Evolutionary conservation across 208 protist species (phyloP).

Genomic region (Naegleria lovaniensis): DNA sequence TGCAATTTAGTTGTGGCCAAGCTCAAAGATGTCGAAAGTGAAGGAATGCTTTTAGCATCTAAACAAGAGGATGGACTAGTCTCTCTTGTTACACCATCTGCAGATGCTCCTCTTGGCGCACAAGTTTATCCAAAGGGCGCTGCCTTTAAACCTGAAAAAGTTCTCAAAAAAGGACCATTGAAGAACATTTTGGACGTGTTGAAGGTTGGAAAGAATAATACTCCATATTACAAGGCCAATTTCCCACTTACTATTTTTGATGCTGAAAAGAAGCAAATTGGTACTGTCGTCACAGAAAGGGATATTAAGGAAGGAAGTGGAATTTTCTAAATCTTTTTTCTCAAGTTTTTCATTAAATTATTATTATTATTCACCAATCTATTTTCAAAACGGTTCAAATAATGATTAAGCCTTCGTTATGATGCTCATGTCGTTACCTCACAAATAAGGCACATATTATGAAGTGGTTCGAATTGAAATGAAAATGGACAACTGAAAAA

Average conservation of each 20-base stretch:
- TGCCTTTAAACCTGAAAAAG: neutral
- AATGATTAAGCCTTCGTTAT: too few relatives aligned
- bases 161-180: neutral
- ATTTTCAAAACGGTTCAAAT: too few relatives aligned
- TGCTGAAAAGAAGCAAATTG: neutral
- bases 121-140: neutral
- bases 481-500: too few relatives aligned
- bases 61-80: neutral
- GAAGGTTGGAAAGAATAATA: neutral
- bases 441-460: too few relatives aligned
- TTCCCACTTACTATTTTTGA: neutral
- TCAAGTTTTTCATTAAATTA: too few relatives aligned
- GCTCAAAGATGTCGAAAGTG: neutral
- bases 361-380: too few relatives aligned
- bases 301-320: neutral
- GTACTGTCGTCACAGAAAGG: neutral
- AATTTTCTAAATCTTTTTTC: neutral
- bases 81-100: neutral
- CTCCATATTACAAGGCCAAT: neutral
- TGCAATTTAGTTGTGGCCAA: neutral
- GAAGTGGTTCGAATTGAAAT: too few relatives aligned
- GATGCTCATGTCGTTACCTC: too few relatives aligned
- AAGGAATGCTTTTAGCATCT: constrained; percentile 17
- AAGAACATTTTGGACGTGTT: neutral
- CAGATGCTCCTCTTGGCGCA: neutral